phyloP scores from a whole-genome alignment of 1,284 basidiomycete genomes.

The Apiotrichum laibachii region DNA sequence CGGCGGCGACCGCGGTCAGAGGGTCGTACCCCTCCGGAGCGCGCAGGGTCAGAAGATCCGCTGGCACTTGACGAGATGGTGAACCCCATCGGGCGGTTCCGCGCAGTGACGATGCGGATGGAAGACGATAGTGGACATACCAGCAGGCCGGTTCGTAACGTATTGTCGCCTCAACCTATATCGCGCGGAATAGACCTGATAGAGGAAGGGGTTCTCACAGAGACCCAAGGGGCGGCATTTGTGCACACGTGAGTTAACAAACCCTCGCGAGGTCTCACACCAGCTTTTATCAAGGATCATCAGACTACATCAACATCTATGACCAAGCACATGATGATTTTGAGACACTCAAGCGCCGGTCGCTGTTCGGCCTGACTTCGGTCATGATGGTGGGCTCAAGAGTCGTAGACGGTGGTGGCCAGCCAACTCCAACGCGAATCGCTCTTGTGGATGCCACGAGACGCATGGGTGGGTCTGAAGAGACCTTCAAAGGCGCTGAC shows the following conservation, averaged over 20 bases:
- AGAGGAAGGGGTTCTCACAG: slow-evolving; percentile 60
- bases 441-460: slow-evolving; percentile 64
- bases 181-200: not conserved
- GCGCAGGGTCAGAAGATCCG: slow-evolving; percentile 7
- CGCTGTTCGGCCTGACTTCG: slow-evolving; percentile 54
- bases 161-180: not conserved
- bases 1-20: slow-evolving; percentile 3
- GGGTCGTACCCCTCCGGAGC: not conserved
- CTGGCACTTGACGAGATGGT: slow-evolving; percentile 20
- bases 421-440: slow-evolving; percentile 21
- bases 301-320: slow-evolving; percentile 77
- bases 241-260: slow-evolving; percentile 64
- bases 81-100: slow-evolving; percentile 24
- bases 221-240: slow-evolving; percentile 70
- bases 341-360: slow-evolving; percentile 48
- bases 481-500: not conserved
- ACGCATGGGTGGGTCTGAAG: slow-evolving; percentile 54
- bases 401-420: slow-evolving; percentile 70
- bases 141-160: not conserved
- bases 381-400: slow-evolving; percentile 82
- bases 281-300: slow-evolving; percentile 69
- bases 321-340: slow-evolving; percentile 69
- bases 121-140: slow-evolving; percentile 14
- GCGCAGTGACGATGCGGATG: slow-evolving; percentile 24
- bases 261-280: not conserved